phyloP scores from a whole-genome alignment of 441 rosid genomes.

The Rhodomyrtus psidioides region DNA sequence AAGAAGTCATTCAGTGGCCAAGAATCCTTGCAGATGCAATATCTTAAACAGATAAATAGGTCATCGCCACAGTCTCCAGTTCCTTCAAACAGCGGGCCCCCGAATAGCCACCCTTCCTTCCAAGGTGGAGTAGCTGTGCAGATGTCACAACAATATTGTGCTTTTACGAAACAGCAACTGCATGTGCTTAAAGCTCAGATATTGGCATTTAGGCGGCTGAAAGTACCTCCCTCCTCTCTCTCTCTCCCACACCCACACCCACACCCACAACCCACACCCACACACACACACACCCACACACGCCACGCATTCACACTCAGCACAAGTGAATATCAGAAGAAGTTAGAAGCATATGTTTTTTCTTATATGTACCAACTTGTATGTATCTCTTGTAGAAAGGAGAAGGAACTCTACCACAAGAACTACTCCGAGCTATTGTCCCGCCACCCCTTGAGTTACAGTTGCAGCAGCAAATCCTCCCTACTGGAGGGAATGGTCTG shows the following conservation, averaged over 20 bases:
- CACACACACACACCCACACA: background rate
- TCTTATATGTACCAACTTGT: background rate
- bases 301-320: background rate
- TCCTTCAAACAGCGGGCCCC: conserved; percentile 46
- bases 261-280: background rate
- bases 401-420: conserved; percentile 89
- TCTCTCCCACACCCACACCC: background rate
- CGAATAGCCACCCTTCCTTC: conserved; percentile 26
- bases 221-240: conserved; percentile 35
- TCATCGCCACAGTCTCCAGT: conserved; percentile 44
- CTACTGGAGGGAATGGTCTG: conserved; percentile 50
- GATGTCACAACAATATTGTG: conserved; percentile 43
- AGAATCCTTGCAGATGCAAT: conserved; percentile 58
- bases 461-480: conserved; percentile 43
- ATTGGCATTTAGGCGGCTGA: conserved; percentile 91
- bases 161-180: conserved; percentile 91
- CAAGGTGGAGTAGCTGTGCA: conserved; percentile 56
- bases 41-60: conserved; percentile 60
- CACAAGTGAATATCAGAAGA: background rate
- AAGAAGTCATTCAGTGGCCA: conserved; percentile 38
- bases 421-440: conserved; percentile 89
- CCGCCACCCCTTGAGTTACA: conserved; percentile 90
- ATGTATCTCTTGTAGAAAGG: conserved; percentile 53
- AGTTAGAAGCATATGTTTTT: background rate
- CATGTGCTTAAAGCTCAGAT: conserved; percentile 99